Evolutionary conservation across 140 eudicot genomes (phyloP).

Genomic region (Anethum foeniculum): DNA sequence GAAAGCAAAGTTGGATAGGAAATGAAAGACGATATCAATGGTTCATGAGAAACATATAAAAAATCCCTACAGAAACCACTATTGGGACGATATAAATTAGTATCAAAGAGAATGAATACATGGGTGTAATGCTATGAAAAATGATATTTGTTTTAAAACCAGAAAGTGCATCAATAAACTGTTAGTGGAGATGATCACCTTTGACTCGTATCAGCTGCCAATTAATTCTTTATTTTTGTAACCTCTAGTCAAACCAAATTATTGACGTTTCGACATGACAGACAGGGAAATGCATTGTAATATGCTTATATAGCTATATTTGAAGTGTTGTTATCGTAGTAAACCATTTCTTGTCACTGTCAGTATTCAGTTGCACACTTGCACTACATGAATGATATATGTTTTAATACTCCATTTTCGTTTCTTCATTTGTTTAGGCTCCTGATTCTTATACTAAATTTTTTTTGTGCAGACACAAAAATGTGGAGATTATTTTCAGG

Average conservation of each 20-base stretch:
- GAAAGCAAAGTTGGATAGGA: neutral
- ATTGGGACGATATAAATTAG: neutral
- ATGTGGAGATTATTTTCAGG: conserved; percentile 94
- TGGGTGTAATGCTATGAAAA: neutral
- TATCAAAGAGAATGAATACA: neutral
- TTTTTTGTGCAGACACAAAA: conserved; percentile 56
- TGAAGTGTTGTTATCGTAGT: neutral
- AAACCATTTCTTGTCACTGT: neutral
- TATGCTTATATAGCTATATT: neutral
- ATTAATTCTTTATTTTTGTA: neutral
- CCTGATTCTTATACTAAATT: neutral
- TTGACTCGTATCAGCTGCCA: neutral
- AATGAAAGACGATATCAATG: too few species aligned
- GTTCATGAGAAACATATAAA: neutral
- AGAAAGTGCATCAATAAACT: neutral
- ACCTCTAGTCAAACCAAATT: neutral
- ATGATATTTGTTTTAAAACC: neutral
- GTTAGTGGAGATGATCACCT: neutral
- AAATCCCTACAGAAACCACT: neutral
- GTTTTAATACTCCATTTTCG: neutral
- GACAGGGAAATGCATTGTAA: neutral
- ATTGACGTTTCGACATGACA: neutral
- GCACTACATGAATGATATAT: neutral
- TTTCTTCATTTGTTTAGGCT: neutral
- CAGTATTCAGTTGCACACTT: neutral